Percentiles rank a stretch among this genome's conserved stretches.
Evolutionary conservation across 345 rosid genomes (phyloP).

Genomic region (Stellera chamaejasme): DNA sequence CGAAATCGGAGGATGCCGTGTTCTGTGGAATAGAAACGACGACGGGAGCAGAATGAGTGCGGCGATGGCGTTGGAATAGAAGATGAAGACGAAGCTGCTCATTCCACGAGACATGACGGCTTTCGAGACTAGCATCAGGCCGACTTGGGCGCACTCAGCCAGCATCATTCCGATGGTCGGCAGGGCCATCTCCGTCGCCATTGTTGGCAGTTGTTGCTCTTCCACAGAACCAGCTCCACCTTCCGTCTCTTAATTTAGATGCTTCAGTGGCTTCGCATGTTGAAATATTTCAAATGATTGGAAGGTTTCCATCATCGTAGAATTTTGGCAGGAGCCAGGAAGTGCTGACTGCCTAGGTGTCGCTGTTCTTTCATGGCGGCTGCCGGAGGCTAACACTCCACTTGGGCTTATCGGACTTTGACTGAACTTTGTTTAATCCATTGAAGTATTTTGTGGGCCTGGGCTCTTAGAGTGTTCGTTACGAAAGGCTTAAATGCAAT

Average conservation of each 20-base stretch:
- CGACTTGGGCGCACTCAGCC: slow-evolving; percentile 59
- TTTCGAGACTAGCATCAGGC: slow-evolving; percentile 40
- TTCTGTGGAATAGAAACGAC: slow-evolving; percentile 43
- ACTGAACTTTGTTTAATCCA: no score
- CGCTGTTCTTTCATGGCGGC: no score
- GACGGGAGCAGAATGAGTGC: slow-evolving; percentile 45
- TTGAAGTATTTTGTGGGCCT: no score
- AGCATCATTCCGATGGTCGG: slow-evolving; percentile 42
- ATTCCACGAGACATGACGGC: slow-evolving; percentile 51
- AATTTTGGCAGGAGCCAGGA: no score
- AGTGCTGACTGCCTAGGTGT: no score
- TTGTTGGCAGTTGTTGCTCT: neutral
- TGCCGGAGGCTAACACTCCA: no score
- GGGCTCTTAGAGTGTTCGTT: no score
- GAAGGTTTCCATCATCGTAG: neutral
- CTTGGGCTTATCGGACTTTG: no score
- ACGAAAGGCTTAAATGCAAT: no score
- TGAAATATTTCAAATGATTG: no score
- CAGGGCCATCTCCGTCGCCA: slow-evolving; percentile 20
- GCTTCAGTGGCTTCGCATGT: neutral
- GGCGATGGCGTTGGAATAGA: slow-evolving; percentile 56
- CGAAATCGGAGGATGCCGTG: slow-evolving; percentile 42
- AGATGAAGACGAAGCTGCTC: slow-evolving; percentile 37
- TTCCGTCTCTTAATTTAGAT: neutral
- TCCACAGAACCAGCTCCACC: neutral